Evolutionary conservation across 164 flowering plant genomes (phyloP).

Genomic region (Macadamia tetraphylla): DNA sequence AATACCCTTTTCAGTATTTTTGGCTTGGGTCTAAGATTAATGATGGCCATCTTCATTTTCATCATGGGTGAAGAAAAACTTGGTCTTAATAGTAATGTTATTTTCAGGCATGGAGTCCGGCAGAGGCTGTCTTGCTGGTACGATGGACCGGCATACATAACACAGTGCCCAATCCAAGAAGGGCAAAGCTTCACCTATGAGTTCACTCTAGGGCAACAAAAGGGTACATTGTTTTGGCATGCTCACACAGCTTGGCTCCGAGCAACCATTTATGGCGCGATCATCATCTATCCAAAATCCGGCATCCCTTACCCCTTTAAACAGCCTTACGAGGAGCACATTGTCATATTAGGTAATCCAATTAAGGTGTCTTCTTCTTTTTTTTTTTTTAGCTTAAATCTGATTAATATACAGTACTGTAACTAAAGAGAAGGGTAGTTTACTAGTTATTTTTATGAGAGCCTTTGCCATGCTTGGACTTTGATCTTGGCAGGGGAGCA

Average conservation of each 20-base stretch:
- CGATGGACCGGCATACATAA: conserved; percentile 67
- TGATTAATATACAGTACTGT: too few species aligned
- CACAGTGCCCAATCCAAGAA: conserved; percentile 66
- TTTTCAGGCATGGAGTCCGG: conserved; percentile 58
- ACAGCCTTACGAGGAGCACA: conserved; percentile 41
- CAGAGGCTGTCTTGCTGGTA: conserved; percentile 56
- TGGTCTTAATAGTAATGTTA: neutral
- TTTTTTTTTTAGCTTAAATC: too few species aligned
- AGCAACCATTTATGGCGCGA: conserved; percentile 61
- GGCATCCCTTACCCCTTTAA: conserved; percentile 52
- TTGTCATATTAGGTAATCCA: conserved; percentile 44
- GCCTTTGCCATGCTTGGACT: too few species aligned
- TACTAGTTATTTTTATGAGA: neutral
- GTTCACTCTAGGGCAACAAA: conserved; percentile 47
- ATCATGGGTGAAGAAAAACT: too few species aligned
- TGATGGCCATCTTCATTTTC: too few species aligned
- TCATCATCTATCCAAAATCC: conserved; percentile 46
- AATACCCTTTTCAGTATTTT: too few species aligned
- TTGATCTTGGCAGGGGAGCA: conserved; percentile 42
- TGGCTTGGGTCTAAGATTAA: too few species aligned
- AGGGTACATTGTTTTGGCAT: conserved; percentile 72
- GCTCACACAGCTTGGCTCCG: conserved; percentile 74
- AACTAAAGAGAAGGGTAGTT: too few species aligned
- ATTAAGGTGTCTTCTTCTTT: too few species aligned
- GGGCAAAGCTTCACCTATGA: conserved; percentile 53